phyloP scores from a whole-genome alignment of 148 eudicot species.

The Rhododendron vialii region DNA sequence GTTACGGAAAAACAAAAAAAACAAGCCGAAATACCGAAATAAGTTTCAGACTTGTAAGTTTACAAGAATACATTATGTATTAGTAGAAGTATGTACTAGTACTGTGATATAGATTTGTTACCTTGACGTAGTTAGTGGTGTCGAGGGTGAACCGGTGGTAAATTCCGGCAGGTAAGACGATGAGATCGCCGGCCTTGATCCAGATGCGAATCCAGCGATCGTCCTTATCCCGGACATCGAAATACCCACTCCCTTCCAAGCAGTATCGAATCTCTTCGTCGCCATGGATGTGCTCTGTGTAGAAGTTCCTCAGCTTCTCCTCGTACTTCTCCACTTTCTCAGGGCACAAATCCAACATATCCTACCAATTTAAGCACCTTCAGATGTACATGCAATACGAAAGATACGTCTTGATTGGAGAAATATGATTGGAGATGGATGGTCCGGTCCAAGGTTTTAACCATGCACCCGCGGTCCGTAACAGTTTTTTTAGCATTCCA shows the following conservation, averaged over 20 bases:
- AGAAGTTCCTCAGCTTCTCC: conserved; percentile 83
- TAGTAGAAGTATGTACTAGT: not conserved
- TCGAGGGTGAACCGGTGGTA: conserved; percentile 95
- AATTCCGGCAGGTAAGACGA: conserved; percentile 87
- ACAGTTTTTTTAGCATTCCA: no score
- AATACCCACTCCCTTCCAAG: conserved; percentile 86
- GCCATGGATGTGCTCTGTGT: conserved; percentile 85
- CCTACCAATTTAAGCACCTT: conserved; percentile 31
- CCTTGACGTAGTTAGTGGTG: conserved; percentile 81
- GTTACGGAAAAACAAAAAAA: no score
- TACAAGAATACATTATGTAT: no score
- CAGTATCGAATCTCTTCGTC: conserved; percentile 97
- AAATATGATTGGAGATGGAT: no score
- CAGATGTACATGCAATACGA: no score
- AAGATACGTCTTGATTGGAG: no score
- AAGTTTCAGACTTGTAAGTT: no score
- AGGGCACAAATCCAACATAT: conserved; percentile 81
- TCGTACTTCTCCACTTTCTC: conserved; percentile 91
- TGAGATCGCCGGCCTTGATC: conserved; percentile 78
- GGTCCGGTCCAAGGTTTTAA: no score
- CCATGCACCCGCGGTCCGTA: no score
- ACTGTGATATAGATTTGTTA: not conserved
- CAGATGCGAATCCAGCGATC: conserved; percentile 87
- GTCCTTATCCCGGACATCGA: conserved; percentile 81
- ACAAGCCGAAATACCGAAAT: no score